A percentile compares a stretch with the other conserved stretches of the same genome.
These are phyloP conservation scores for Vitis hybrid DNA, from an alignment of 177 flowering plant species.

Conservation along the genomic window DNA sequence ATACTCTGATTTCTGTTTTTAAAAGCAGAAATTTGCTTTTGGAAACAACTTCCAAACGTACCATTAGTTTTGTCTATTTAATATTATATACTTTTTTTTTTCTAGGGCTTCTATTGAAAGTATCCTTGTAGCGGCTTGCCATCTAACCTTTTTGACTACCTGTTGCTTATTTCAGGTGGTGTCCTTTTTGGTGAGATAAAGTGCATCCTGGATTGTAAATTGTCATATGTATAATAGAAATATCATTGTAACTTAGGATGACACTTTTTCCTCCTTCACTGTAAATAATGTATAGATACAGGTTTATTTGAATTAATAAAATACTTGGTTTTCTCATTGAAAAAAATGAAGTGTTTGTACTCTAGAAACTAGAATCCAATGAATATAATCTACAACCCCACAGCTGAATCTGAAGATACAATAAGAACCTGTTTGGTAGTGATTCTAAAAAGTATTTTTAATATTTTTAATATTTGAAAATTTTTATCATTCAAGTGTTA, in stretches of 20 bases:
- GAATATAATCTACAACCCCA: not conserved
- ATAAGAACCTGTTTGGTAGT: too few relatives aligned
- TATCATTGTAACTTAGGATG: not conserved
- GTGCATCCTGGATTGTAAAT: conserved; percentile 11
- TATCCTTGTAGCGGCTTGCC: not conserved
- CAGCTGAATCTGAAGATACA: too few relatives aligned
- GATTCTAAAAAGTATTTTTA: too few relatives aligned
- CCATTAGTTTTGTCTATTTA: too few relatives aligned
- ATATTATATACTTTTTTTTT: too few relatives aligned
- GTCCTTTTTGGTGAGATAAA: conserved; percentile 82
- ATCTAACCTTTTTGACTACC: not conserved
- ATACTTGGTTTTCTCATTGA: not conserved
- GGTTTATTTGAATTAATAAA: not conserved
- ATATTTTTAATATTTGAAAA: too few relatives aligned
- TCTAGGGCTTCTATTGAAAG: too few relatives aligned
- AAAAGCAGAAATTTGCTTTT: too few relatives aligned
- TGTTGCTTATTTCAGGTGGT: conserved; percentile 75
- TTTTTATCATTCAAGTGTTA: too few relatives aligned
- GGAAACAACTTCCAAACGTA: too few relatives aligned
- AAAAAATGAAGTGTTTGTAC: not conserved
- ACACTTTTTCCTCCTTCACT: too few relatives aligned
- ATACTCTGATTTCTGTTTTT: too few relatives aligned
- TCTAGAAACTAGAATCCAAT: not conserved
- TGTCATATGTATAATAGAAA: conserved; percentile 14
- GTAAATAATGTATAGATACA: not conserved